Conservation (phyloP, 495 filamentous ascomycete species). For the Pseudoneurospora amorphoporcata region DNA sequence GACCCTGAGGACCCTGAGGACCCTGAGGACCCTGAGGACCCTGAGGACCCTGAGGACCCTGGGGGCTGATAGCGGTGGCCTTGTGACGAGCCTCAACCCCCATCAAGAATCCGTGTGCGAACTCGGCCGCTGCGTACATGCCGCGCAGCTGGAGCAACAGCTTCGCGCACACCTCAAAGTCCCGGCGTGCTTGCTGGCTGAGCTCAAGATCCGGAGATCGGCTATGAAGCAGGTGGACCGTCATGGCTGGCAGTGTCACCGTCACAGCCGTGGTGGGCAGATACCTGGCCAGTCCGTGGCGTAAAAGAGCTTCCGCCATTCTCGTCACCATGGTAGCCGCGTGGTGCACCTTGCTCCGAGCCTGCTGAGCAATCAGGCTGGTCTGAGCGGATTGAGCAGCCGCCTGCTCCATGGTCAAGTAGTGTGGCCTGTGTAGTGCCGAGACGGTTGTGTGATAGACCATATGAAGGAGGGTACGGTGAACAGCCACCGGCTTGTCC, state of each 20-base stretch:
- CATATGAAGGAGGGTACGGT: constrained; percentile 76
- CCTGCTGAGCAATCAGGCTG: constrained; percentile 53
- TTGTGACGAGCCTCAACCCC: constrained; percentile 31
- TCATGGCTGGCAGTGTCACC: constrained; percentile 79
- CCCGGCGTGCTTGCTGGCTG: constrained; percentile 55
- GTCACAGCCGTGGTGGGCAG: constrained; percentile 84
- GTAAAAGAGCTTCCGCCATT: constrained; percentile 63
- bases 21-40: background rate
- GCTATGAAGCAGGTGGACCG: constrained; percentile 84
- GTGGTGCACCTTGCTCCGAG: constrained; percentile 65
- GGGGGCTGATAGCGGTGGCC: background rate
- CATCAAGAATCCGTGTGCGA: constrained; percentile 74
- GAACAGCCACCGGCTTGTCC: constrained; percentile 48
- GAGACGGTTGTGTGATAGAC: constrained; percentile 79
- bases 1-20: background rate
- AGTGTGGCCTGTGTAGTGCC: constrained; percentile 78
- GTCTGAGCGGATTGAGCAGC: constrained; percentile 41
- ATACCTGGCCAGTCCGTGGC: constrained; percentile 57
- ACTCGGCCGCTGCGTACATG: constrained; percentile 80
- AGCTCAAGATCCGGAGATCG: constrained; percentile 62
- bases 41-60: background rate
- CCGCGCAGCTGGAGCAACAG: constrained; percentile 72
- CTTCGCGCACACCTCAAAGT: constrained; percentile 78
- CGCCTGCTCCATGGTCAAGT: constrained; percentile 51
- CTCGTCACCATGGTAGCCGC: constrained; percentile 71